phyloP scores from a whole-genome alignment of 371 early-diverging fungal genomes.

The Coemansia sp. region DNA sequence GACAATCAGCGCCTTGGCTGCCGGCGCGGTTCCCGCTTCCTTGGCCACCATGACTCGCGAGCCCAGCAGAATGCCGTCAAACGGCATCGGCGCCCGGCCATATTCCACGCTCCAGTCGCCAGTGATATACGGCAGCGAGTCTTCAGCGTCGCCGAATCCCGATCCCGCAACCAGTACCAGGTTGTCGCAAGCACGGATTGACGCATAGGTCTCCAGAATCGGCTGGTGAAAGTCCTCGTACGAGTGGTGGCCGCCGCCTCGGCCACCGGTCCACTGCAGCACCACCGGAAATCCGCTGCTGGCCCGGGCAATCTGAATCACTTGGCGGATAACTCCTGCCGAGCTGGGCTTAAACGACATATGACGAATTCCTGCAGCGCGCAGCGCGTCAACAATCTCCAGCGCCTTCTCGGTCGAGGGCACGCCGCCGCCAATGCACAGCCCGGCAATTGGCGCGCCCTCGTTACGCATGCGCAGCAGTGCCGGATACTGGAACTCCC shows the following conservation, averaged over 20 bases:
- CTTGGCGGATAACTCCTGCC: conserved; percentile 76
- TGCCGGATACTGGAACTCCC: conserved; percentile 94
- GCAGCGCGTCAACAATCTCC: conserved; percentile 76
- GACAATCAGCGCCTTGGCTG: conserved; percentile 85
- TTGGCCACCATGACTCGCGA: conserved; percentile 94
- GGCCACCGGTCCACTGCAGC: conserved; percentile 95
- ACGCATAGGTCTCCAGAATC: conserved; percentile 87
- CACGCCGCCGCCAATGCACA: conserved; percentile 92
- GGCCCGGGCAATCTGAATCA: conserved; percentile 78
- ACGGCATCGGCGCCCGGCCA: conserved; percentile 92
- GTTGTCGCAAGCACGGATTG: conserved; percentile 84
- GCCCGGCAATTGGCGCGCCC: conserved; percentile 88
- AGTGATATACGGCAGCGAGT: conserved; percentile 18
- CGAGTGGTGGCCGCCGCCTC: conserved; percentile 95
- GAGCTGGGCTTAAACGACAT: conserved; percentile 93
- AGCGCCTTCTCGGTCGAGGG: conserved; percentile 86
- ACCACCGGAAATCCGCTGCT: conserved; percentile 82
- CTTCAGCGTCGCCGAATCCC: conserved; percentile 21
- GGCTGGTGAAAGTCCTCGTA: conserved; percentile 94
- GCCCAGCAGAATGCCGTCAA: conserved; percentile 92
- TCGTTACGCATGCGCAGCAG: conserved; percentile 81
- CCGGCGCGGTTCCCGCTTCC: conserved; percentile 77
- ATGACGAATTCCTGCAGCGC: conserved; percentile 79
- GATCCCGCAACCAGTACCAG: conserved; percentile 69
- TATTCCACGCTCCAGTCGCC: conserved; percentile 87